Evolutionary conservation across 768 basidiomycete genomes (phyloP), one percentile per base, ranked within the genome.

Genomic region (Podaxis sp.): DNA sequence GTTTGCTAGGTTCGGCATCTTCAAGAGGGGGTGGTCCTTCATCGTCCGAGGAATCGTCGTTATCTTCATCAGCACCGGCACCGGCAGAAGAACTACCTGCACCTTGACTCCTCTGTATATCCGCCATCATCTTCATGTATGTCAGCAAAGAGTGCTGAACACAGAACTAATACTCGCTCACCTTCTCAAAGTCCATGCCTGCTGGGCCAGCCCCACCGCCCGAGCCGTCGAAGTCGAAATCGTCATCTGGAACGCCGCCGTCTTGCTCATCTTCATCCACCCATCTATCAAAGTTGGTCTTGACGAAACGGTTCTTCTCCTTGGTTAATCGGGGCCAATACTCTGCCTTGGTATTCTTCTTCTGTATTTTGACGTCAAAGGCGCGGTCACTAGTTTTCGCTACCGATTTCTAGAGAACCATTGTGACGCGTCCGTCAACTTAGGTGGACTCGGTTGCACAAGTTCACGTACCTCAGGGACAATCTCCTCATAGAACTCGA

Each of bases 211-310:
- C 63, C 28, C 56, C 56, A 40, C 66, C 60, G 48, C 79, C 78
- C 76, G 84, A 77, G 0, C 81, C 84, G 1, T 78, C 82, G 33
- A 80, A 77, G 1, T 78, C 79, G 30, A 53, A 40, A 15, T 77
- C 78, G 2, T 87, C 86, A 0, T 81, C 85, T 10, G 80, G 82
- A 2, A 75, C 72, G 24, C 76, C 83, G 56, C 81, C 90, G 44
- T 92, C 90, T 77, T 98, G 96, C 73, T 99, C 96, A 72, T 98
- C 96, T 78, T 98, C 96, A 71, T 98, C 96, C 46, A 91, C 90
- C 95, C 95, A 98, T 79, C 92, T 96, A 67, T 81, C 81, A 74
- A 98, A 98, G 75, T 98, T 93, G 50, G 95, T 97, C 84, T 97
- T 98, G 75, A 98, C 78, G 77, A 86, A 96, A 62, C 87, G 79